These are phyloP conservation scores for Aspergillus ruber DNA, from an alignment of 2,329 filamentous ascomycete genomes.

Conservation along the genomic window DNA sequence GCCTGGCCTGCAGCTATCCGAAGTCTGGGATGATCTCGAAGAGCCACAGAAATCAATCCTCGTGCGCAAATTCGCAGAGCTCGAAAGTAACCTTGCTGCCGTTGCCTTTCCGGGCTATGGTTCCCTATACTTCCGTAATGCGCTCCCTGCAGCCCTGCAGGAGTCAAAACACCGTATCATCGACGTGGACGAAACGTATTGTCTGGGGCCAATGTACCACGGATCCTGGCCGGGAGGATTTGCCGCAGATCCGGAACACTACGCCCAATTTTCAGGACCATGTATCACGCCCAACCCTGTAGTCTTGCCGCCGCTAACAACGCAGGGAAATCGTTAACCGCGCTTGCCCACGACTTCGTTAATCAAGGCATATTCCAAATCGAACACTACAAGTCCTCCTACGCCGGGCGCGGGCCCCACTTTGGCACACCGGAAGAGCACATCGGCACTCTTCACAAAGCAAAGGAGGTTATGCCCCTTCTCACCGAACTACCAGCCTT, in stretches of 20 bases:
- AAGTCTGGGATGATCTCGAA: constrained; percentile 22
- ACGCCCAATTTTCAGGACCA: constrained; percentile 11
- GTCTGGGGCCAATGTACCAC: constrained; percentile 11
- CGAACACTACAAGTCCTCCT: constrained; percentile 7
- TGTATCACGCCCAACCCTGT: constrained; percentile 1
- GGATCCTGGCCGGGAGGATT: constrained; percentile 12
- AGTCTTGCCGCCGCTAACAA: neutral
- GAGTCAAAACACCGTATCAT: constrained; percentile 1
- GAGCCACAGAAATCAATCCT: constrained; percentile 16
- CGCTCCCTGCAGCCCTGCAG: constrained; percentile 1
- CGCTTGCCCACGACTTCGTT: constrained; percentile 7
- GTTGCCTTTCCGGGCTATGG: constrained; percentile 16
- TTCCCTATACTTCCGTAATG: constrained; percentile 7
- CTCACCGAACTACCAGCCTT: constrained; percentile 2
- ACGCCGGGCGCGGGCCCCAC: constrained; percentile 9
- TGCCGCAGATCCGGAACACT: constrained; percentile 6
- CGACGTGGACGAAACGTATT: constrained; percentile 10
- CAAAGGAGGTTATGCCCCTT: constrained; percentile 6
- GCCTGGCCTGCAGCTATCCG: constrained; percentile 19
- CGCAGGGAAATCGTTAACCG: constrained; percentile 8
- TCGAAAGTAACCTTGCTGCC: constrained; percentile 20
- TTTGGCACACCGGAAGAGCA: constrained; percentile 12
- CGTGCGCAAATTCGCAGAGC: constrained; percentile 19
- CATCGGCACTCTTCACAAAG: constrained; percentile 5
- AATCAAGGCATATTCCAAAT: constrained; percentile 10